Evolutionary conservation across 2,329 filamentous ascomycete genomes (phyloP), one percentile per base, ranked within the genome.

Genomic region (Lachnellula hyalina): DNA sequence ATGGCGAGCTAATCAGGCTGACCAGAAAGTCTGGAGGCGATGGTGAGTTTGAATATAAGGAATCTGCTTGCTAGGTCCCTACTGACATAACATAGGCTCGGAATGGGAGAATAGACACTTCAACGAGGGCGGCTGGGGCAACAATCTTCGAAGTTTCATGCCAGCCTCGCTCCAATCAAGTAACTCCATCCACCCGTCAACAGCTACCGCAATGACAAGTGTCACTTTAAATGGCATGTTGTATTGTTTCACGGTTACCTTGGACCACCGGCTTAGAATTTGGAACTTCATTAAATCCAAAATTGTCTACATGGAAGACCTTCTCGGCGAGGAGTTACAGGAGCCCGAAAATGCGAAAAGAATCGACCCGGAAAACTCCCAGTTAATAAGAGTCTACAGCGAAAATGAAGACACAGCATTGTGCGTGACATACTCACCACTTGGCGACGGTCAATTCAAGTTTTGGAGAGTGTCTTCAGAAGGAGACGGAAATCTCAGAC

Each of bases 391-490:
- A 53, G 76, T 96, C 17, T 78, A 92, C 51, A 82, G 85, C 14
- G 76, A 73, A 41, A 74, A 69, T 42, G 73, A 76, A 25, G 81
- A 81, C 15, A 75, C 76, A 52, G 74, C 79, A 40, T 69, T 83
- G 14, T 81, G 93, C 51, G 84, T 90, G 38, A 93, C 90, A 8
- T 96, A 91, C 71, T 96, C 92, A 11, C 93, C 94, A 0, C 84
- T 94, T 60, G 88, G 91, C 32, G 82, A 85, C 41, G 89, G 94
- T 36, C 87, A 93, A 68, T 97, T 99, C 78, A 97, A 96, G 70
- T 92, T 99, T 68, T 99, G 92, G 90, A 79, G 75, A 61, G 72
- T 84, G n/a, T 82, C 82, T 51, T 81, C 87, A 17, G 82, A 85
- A 61, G 82, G 85, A 51, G 80, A 80, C 63, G 61, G 73, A 61